These are phyloP conservation scores for Sclerotinia glacialis DNA, from an alignment of 2,329 filamentous ascomycete species.

Conservation along the genomic window DNA sequence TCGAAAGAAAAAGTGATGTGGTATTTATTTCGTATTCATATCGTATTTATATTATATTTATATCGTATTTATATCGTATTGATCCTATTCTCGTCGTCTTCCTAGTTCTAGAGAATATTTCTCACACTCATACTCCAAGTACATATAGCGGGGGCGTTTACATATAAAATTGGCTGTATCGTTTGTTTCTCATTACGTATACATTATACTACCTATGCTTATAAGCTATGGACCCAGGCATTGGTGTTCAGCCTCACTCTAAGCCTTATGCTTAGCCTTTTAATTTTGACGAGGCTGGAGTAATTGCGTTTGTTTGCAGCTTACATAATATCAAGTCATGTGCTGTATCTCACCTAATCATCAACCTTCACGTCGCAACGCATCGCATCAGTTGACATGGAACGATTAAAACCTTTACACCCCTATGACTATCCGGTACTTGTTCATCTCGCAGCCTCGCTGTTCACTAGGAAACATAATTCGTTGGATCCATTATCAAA, in stretches of 20 bases:
- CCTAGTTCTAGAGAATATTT: neutral
- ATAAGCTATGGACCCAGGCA: neutral
- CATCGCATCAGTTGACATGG: neutral
- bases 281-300: neutral
- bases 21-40: too few species aligned
- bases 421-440: too few species aligned
- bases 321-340: conserved; percentile 4
- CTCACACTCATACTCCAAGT: neutral
- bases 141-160: neutral
- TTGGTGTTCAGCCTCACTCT: neutral
- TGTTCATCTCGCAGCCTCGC: neutral
- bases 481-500: neutral
- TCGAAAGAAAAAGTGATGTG: neutral
- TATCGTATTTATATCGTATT: too few species aligned
- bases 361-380: neutral
- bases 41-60: too few species aligned
- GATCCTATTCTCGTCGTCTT: neutral
- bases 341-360: neutral
- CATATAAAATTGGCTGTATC: neutral
- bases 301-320: too few species aligned
- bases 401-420: neutral
- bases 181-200: conserved; percentile 3
- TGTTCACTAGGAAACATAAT: neutral
- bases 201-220: too few species aligned
- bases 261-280: neutral